Base-by-base conservation (phyloP, 164 flowering plant species). In the Euptelea pleiosperma region DNA sequence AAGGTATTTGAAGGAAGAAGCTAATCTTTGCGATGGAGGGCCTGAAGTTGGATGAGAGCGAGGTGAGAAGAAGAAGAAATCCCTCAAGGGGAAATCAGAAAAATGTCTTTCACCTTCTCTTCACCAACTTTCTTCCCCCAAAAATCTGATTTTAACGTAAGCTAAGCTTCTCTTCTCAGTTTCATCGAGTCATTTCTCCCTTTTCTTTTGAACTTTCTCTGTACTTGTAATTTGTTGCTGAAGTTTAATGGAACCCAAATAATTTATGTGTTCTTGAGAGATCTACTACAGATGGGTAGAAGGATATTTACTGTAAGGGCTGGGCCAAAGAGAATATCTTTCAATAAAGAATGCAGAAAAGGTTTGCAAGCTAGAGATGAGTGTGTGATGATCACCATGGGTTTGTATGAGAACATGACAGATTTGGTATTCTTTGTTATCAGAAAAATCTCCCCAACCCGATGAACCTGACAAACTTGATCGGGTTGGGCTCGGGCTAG, bases 321-420 rank as follows among this genome's bases (percentile, higher is more conserved):
- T 16, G 96, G 94, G 7, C 75, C 84, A 29, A 93, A 86, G 79
- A 86, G 61, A 69, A 77, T 93, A 44, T 70, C 74, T 47, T 82
- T 81, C 61, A 97, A 73, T 21, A 82, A 43, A 56, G 86, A 82
- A 7, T 78, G 97, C 66, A 77, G 94, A 67, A 68, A 75, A 49
- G 71, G 74, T 33, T 70, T 93, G 56, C 81, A 64, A 65, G 77
- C 85, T 18, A 2, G 47, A 43, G 25, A 2, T 14, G 47, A 18
- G 47, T 18, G 6, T 43, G 8, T 43, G 2, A 8, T 4, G 1
- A 19, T 40, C 14, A 14, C 2, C 14, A 40, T 14, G 18, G 16
- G 43, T 40, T 40, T 40, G 18, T 40, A 40, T 11, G n/a, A n/a
- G n/a, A n/a, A n/a, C n/a, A n/a, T n/a, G n/a, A n/a, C n/a, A n/a